Percentiles rank a stretch among this genome's conserved stretches.
These are phyloP conservation scores for Scleromitrula shiraiana DNA, from an alignment of 2,329 filamentous ascomycete genomes.

Conservation along the genomic window DNA sequence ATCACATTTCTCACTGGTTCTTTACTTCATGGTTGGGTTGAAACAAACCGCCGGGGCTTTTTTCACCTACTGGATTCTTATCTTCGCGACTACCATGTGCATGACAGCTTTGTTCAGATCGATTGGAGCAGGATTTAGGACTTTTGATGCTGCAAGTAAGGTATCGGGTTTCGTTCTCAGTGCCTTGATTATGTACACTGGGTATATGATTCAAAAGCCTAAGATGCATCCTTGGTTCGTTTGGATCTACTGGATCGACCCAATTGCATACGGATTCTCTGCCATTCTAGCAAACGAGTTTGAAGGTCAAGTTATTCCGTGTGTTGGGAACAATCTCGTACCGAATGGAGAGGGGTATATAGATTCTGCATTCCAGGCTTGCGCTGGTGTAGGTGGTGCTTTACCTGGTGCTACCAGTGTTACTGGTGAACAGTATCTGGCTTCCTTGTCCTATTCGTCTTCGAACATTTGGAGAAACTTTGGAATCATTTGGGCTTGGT, in stretches of 20 bases:
- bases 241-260: conserved; percentile 59
- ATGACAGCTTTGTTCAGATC: conserved; percentile 39
- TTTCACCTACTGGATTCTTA: conserved; percentile 52
- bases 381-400: conserved; percentile 51
- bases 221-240: conserved; percentile 57
- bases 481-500: conserved; percentile 55
- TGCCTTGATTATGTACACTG: conserved; percentile 52
- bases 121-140: conserved; percentile 52
- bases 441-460: conserved; percentile 44
- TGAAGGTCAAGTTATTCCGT: conserved; percentile 44
- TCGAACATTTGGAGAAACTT: conserved; percentile 52
- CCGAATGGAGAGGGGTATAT: conserved; percentile 42
- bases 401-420: conserved; percentile 40
- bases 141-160: conserved; percentile 52
- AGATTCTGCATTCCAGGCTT: conserved; percentile 39
- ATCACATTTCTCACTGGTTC: conserved; percentile 45
- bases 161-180: conserved; percentile 41
- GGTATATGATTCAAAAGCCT: conserved; percentile 54
- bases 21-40: conserved; percentile 58
- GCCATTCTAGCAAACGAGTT: conserved; percentile 65
- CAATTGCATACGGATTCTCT: conserved; percentile 63
- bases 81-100: conserved; percentile 39
- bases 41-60: conserved; percentile 43
- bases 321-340: conserved; percentile 42
- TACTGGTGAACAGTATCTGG: conserved; percentile 49